Conservation (phyloP, 192 early-diverging fungal genomes). For the Gaertneriomyces semiglobifer region DNA sequence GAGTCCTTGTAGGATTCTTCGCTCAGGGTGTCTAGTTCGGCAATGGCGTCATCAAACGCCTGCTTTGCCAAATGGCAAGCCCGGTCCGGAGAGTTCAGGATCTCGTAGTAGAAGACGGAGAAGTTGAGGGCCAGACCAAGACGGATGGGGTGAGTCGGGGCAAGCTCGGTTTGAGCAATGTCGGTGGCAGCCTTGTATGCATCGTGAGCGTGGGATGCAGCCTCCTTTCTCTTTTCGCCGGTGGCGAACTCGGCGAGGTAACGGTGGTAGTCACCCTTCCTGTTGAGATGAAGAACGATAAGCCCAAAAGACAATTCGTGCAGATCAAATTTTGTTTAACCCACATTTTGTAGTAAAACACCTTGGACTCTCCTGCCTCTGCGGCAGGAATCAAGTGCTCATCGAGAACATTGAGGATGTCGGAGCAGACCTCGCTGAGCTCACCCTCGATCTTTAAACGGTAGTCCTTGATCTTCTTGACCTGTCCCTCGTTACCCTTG, state of each 20-base stretch:
- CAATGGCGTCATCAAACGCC: slow-evolving; percentile 98
- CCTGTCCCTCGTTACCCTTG: slow-evolving; percentile 88
- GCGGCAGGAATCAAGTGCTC: slow-evolving; percentile 88
- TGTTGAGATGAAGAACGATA: slow-evolving; percentile 29
- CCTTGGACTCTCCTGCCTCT: slow-evolving; percentile 94
- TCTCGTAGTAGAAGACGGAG: slow-evolving; percentile 99
- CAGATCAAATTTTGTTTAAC: slow-evolving; percentile 13
- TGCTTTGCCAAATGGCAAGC: slow-evolving; percentile 96
- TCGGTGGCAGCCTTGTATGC: slow-evolving; percentile 96
- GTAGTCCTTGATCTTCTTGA: slow-evolving; percentile 91
- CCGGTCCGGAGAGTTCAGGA: slow-evolving; percentile 94
- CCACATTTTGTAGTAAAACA: slow-evolving; percentile 99
- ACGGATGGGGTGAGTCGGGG: slow-evolving; percentile 98
- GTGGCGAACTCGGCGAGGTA: slow-evolving; percentile 97
- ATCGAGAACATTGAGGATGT: slow-evolving; percentile 88
- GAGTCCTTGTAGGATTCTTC: slow-evolving; percentile 99
- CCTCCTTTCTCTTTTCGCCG: slow-evolving; percentile 77
- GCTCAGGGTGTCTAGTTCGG: slow-evolving; percentile 95
- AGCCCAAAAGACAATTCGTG: neutral
- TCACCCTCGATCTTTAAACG: slow-evolving; percentile 93
- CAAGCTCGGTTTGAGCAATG: slow-evolving; percentile 88
- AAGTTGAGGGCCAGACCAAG: slow-evolving; percentile 97
- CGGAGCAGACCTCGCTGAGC: slow-evolving; percentile 91
- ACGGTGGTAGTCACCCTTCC: slow-evolving; percentile 99
- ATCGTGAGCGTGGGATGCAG: slow-evolving; percentile 79